Percentiles rank a stretch among this genome's conserved stretches.
Conservation (phyloP, 768 basidiomycete genomes). For the Chalciporus chontae region DNA sequence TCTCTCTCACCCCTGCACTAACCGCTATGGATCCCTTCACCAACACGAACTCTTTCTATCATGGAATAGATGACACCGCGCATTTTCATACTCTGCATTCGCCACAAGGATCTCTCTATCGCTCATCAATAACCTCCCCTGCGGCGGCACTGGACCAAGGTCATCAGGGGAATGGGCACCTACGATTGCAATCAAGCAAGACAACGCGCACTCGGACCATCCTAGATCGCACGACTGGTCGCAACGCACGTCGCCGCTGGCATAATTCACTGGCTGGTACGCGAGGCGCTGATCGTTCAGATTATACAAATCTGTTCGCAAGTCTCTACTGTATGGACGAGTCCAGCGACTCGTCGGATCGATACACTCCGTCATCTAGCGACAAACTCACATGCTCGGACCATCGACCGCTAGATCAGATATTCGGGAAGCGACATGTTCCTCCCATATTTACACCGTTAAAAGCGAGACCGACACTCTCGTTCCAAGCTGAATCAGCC, state of each 20-base stretch:
- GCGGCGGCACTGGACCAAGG: not conserved
- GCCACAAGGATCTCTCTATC: not conserved
- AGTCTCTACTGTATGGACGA: not conserved
- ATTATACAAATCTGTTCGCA: not conserved
- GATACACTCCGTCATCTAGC: slow-evolving; percentile 26
- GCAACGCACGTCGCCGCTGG: not conserved
- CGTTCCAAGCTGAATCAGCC: not conserved
- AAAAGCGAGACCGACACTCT: not conserved
- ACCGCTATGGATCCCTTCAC: slow-evolving; percentile 15
- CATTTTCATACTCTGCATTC: not conserved
- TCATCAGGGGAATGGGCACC: not conserved
- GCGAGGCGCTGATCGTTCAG: not conserved
- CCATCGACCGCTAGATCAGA: slow-evolving; percentile 27
- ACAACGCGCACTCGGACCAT: not conserved
- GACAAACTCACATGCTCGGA: slow-evolving; percentile 27
- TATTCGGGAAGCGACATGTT: slow-evolving; percentile 14
- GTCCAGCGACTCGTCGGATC: slow-evolving; percentile 12
- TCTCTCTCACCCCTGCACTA: not conserved
- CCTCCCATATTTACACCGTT: not conserved
- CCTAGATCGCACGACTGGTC: not conserved
- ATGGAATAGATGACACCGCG: not conserved
- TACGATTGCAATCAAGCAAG: not conserved
- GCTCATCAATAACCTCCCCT: not conserved
- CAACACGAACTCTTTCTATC: slow-evolving; percentile 16
- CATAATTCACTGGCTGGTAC: not conserved